These are phyloP conservation scores for Fusarium xyrophilum DNA, from an alignment of 2,329 filamentous ascomycete species.

Conservation along the genomic window DNA sequence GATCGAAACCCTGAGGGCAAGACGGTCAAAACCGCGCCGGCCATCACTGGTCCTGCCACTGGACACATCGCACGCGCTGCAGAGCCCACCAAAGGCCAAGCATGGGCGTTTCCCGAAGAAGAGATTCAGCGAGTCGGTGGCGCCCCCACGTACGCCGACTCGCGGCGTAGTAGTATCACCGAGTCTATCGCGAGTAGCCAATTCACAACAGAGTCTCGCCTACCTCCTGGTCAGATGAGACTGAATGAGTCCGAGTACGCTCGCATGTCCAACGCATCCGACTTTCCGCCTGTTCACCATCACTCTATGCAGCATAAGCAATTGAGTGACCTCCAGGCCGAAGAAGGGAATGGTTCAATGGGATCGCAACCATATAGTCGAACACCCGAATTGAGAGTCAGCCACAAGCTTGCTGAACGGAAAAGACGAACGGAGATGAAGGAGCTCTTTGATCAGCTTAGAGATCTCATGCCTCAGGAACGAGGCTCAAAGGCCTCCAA, in stretches of 20 bases:
- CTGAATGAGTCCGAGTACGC: conserved; percentile 68
- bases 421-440: conserved; percentile 90
- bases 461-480: conserved; percentile 79
- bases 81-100: conserved; percentile 81
- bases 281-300: conserved; percentile 71
- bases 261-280: conserved; percentile 59
- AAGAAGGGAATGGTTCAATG: conserved; percentile 58
- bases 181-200: conserved; percentile 82
- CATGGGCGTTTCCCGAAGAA: conserved; percentile 83
- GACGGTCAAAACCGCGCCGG: conserved; percentile 71
- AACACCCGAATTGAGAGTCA: conserved; percentile 81
- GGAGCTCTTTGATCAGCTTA: conserved; percentile 80
- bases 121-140: conserved; percentile 62
- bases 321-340: conserved; percentile 69
- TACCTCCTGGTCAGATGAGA: conserved; percentile 74
- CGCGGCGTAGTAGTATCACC: conserved; percentile 76
- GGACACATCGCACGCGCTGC: conserved; percentile 73
- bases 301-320: conserved; percentile 79
- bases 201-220: conserved; percentile 74
- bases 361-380: conserved; percentile 79
- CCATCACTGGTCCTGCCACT: conserved; percentile 74
- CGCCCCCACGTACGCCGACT: conserved; percentile 63
- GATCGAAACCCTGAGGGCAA: conserved; percentile 65
- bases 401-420: conserved; percentile 83
- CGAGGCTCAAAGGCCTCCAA: conserved; percentile 86